These are phyloP conservation scores for Fusarium illudens DNA, from an alignment of 2,329 filamentous ascomycete genomes.

Conservation along the genomic window DNA sequence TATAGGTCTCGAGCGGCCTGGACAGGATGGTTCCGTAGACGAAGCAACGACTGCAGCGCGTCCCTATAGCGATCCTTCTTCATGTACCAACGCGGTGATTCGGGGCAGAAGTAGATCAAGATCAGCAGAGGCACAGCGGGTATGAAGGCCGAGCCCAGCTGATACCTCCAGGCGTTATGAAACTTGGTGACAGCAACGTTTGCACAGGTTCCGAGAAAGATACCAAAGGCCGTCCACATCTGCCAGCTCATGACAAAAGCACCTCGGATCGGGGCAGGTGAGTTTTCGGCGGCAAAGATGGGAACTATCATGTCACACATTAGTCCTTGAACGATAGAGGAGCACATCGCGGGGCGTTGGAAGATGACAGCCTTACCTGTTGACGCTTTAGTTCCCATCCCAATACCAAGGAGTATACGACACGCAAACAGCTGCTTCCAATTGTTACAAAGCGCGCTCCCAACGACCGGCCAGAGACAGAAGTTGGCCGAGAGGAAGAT, in stretches of 20 bases:
- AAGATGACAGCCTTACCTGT: conserved; percentile 51
- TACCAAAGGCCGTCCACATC: conserved; percentile 71
- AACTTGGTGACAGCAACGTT: conserved; percentile 59
- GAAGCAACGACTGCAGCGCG: conserved; percentile 65
- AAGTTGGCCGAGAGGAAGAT: conserved; percentile 81
- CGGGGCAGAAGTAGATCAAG: conserved; percentile 72
- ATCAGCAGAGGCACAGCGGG: conserved; percentile 63
- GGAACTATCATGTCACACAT: conserved; percentile 63
- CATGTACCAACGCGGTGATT: conserved; percentile 72
- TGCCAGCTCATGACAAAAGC: conserved; percentile 86
- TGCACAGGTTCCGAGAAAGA: conserved; percentile 67
- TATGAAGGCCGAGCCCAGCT: conserved; percentile 71
- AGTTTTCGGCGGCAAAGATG: conserved; percentile 79
- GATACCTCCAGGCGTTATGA: conserved; percentile 65
- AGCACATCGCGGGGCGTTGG: not conserved
- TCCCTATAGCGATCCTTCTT: conserved; percentile 70
- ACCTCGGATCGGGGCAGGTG: conserved; percentile 74
- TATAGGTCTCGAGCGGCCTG: conserved; percentile 70
- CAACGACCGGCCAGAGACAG: conserved; percentile 74
- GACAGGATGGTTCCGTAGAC: conserved; percentile 62
- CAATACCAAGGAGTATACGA: conserved; percentile 78
- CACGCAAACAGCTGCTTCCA: conserved; percentile 77
- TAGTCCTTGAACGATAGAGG: not conserved
- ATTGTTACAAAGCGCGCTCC: conserved; percentile 73
- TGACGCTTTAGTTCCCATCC: conserved; percentile 77